Evolutionary conservation across 305 asterid genomes (phyloP), one percentile per base, ranked within the genome.

Genomic region (Fraxinus xanthoxyloides): DNA sequence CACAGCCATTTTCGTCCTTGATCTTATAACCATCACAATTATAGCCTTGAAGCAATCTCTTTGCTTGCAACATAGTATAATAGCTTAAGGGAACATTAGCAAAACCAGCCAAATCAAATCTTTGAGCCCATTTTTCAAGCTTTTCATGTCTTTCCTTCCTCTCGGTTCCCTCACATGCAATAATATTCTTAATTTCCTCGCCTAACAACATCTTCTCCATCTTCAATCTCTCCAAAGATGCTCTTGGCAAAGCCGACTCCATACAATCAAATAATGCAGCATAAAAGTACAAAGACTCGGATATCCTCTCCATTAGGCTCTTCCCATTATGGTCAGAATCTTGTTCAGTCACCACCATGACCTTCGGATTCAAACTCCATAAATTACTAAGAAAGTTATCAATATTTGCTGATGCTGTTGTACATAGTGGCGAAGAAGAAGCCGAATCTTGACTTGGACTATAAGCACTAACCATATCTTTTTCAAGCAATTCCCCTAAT

Each of bases 181-280:
- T 89, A 0, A 95, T 89, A 85, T 94, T 90, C 93, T 94, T 95
- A 19, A 95, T 93, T 91, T 95, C 99, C 92, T 94, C 95, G 0
- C 99, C 97, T 3, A 95, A 85, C 34, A 95, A 5, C 95, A 90
- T 83, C 85, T 93, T 94, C 93, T 95, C 99, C 84, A 93, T 87
- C 89, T 87, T 95, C 82, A 90, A 31, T 34, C 99, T 84, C 91
- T 95, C 99, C 1, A 91, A 31, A 1, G 98, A 94, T 0, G 87
- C 82, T 80, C 97, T 91, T 4, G 98, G 97, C 82, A 93, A 79
- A 5, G 93, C 89, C 2, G 97, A 92, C 79, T 95, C 98, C 85
- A 95, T 79, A 76, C 98, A 93, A 74, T 95, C 99, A 26, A 95
- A 95, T 84, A 94, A 79, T 9, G 98, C 97, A 10, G 98, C 95